Conservation (phyloP, 1,284 basidiomycete species). For the Sporisorium exsertum region DNA sequence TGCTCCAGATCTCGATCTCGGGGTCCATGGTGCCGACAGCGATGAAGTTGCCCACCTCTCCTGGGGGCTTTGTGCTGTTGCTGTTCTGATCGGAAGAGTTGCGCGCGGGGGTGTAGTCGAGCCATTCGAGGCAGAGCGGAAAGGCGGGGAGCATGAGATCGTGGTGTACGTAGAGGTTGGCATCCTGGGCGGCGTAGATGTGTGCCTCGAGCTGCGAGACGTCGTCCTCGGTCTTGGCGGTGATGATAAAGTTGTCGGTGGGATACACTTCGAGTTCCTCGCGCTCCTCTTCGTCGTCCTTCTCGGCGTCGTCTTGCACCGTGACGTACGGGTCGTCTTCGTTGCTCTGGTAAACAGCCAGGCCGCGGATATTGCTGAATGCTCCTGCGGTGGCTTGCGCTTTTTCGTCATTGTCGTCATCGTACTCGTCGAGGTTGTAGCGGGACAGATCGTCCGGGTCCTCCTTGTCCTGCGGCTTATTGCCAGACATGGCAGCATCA, state of each 20-base stretch:
- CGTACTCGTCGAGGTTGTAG: slow-evolving; percentile 94
- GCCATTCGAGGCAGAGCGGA: slow-evolving; percentile 98
- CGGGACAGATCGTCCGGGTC: slow-evolving; percentile 84
- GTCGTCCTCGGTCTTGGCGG: slow-evolving; percentile 96
- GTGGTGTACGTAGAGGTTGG: slow-evolving; percentile 94
- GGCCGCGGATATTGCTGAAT: slow-evolving; percentile 95
- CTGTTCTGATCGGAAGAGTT: slow-evolving; percentile 38
- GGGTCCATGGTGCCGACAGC: slow-evolving; percentile 97
- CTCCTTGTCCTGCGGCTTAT: slow-evolving; percentile 26
- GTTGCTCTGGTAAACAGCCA: slow-evolving; percentile 90
- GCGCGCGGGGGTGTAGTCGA: slow-evolving; percentile 84
- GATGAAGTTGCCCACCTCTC: slow-evolving; percentile 84
- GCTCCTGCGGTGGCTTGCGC: slow-evolving; percentile 75
- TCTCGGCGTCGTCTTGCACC: slow-evolving; percentile 78
- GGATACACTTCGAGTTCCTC: slow-evolving; percentile 90
- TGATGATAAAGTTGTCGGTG: slow-evolving; percentile 90
- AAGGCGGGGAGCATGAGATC: slow-evolving; percentile 97
- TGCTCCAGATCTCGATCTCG: slow-evolving; percentile 98
- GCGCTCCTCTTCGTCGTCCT: slow-evolving; percentile 82
- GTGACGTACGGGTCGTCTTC: slow-evolving; percentile 98
- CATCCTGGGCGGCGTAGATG: slow-evolving; percentile 59
- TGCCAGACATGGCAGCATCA: slow-evolving; percentile 70
- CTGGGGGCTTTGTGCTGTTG: slow-evolving; percentile 52
- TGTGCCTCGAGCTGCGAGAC: slow-evolving; percentile 86
- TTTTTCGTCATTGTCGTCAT: slow-evolving; percentile 77